phyloP scores from a whole-genome alignment of 352 stramenopile species.

The Globisporangium uncinulatum region DNA sequence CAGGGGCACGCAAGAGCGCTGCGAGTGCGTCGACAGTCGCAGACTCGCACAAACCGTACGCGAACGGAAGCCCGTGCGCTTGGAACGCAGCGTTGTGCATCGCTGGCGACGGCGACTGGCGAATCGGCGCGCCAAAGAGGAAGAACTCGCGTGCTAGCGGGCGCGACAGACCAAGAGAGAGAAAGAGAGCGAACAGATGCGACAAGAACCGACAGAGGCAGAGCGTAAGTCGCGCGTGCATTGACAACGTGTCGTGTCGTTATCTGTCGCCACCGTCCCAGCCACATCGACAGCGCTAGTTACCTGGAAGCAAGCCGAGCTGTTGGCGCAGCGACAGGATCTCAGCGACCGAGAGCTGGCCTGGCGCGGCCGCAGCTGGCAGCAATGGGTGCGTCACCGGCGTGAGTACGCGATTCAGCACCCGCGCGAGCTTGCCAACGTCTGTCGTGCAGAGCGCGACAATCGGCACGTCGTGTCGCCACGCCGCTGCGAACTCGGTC shows the following conservation, averaged over 20 bases:
- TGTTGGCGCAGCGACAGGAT: slow-evolving; percentile 88
- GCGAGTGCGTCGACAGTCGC: slow-evolving; percentile 37
- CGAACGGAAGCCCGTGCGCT: slow-evolving; percentile 81
- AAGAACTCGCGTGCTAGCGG: slow-evolving; percentile 81
- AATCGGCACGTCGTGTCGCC: slow-evolving; percentile 84
- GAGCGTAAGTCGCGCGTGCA: slow-evolving; percentile 4
- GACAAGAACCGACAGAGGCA: slow-evolving; percentile 11
- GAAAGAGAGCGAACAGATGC: slow-evolving; percentile 14
- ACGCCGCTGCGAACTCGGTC: slow-evolving; percentile 39
- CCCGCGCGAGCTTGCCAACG: slow-evolving; percentile 88
- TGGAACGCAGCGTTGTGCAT: slow-evolving; percentile 97
- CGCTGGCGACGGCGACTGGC: slow-evolving; percentile 92
- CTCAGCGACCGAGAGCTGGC: slow-evolving; percentile 93
- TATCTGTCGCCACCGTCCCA: slow-evolving; percentile 9
- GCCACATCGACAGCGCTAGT: slow-evolving; percentile 20
- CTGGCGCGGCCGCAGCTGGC: slow-evolving; percentile 91
- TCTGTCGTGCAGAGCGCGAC: slow-evolving; percentile 94
- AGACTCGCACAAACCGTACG: slow-evolving; percentile 87
- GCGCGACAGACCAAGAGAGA: background rate
- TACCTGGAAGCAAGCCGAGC: slow-evolving; percentile 82
- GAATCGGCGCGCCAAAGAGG: slow-evolving; percentile 96
- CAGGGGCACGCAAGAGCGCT: slow-evolving; percentile 27
- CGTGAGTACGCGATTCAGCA: slow-evolving; percentile 95
- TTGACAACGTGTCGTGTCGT: background rate
- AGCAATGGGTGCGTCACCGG: slow-evolving; percentile 94